Percentiles rank a stretch among this genome's conserved stretches.
Conservation (phyloP, 495 filamentous ascomycete genomes). For the Lepraria neglecta region DNA sequence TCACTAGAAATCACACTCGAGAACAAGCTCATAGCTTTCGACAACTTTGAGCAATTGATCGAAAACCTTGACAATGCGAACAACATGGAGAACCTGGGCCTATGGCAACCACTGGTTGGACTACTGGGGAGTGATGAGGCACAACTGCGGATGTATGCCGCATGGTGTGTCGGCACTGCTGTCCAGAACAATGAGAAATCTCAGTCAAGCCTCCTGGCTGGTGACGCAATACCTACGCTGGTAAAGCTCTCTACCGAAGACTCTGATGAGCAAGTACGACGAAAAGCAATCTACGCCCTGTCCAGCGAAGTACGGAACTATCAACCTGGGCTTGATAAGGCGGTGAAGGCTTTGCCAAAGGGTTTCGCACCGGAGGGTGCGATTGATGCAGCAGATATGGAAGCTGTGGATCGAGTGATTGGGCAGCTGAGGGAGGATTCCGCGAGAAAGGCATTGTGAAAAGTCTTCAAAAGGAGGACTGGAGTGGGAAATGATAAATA, state of each 20-base stretch:
- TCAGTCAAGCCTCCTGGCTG: conserved; percentile 69
- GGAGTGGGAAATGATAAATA: neutral
- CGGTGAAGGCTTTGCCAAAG: conserved; percentile 56
- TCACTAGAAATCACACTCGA: conserved; percentile 60
- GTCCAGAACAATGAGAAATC: conserved; percentile 88
- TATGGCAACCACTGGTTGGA: conserved; percentile 74
- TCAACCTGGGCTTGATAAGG: conserved; percentile 62
- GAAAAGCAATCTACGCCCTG: conserved; percentile 82
- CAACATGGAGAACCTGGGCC: conserved; percentile 65
- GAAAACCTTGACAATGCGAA: conserved; percentile 94
- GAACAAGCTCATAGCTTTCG: conserved; percentile 80
- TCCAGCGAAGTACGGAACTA: conserved; percentile 80
- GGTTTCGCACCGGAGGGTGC: conserved; percentile 51
- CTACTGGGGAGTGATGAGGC: conserved; percentile 60
- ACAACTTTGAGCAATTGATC: conserved; percentile 91
- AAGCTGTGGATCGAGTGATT: conserved; percentile 68
- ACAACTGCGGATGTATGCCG: conserved; percentile 71
- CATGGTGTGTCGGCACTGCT: conserved; percentile 88
- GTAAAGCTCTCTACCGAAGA: conserved; percentile 58
- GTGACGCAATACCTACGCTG: conserved; percentile 64
- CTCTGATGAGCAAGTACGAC: conserved; percentile 57
- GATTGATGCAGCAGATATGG: conserved; percentile 77
- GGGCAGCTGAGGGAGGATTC: conserved; percentile 54
- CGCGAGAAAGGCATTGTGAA: conserved; percentile 20
- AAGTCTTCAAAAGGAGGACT: neutral